A percentile compares a stretch with the other conserved stretches of the same genome.
Evolutionary conservation across 202 grass and related monocot species (phyloP).

Genomic region (Saccharum hybrid): DNA sequence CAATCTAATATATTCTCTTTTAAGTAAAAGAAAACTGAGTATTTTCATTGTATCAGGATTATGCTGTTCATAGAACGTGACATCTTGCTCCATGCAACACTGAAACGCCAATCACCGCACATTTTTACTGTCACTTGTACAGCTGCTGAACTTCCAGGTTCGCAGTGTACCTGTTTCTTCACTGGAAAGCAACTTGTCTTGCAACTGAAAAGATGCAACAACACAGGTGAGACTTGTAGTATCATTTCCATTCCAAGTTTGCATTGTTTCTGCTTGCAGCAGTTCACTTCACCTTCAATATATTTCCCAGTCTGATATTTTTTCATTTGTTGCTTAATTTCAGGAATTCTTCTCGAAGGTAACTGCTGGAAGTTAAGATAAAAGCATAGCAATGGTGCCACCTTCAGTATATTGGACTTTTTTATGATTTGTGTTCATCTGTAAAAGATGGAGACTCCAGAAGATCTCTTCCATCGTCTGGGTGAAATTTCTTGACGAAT

Average conservation of each 20-base stretch:
- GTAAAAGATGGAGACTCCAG: background rate
- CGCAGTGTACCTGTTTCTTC: background rate
- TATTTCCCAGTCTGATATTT: background rate
- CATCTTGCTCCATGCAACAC: constrained; percentile 7
- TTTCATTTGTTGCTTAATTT: constrained; percentile 22
- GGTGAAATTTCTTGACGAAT: background rate
- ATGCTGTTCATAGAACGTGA: background rate
- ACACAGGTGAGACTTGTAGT: background rate
- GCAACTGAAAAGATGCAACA: background rate
- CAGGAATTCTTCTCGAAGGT: constrained; percentile 24
- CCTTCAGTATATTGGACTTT: background rate
- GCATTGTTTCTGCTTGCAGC: background rate
- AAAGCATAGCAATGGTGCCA: background rate
- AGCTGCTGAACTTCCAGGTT: background rate
- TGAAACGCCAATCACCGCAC: background rate
- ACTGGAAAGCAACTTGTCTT: background rate
- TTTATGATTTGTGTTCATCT: background rate
- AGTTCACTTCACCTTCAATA: background rate
- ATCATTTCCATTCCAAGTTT: background rate
- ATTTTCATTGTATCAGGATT: constrained; percentile 4
- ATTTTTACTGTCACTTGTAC: background rate
- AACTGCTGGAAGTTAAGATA: background rate
- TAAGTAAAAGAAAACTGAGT: constrained; percentile 27
- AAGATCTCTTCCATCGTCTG: background rate
- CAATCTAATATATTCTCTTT: background rate